Conservation (phyloP, 2,329 filamentous ascomycete species). For the Colletotrichum sp. region DNA sequence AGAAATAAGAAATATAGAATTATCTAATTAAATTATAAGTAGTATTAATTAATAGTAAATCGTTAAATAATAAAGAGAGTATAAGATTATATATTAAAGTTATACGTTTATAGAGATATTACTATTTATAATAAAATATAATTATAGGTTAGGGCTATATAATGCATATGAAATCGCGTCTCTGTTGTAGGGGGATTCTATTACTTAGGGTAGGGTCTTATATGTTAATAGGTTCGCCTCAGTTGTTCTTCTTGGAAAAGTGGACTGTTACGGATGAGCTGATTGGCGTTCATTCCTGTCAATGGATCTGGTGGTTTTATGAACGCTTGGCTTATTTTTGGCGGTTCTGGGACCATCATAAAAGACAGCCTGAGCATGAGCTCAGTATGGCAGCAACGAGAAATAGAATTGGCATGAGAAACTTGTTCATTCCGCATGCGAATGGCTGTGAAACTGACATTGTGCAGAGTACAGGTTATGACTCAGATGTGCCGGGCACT, state of each 20-base stretch:
- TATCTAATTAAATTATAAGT: too few relatives aligned
- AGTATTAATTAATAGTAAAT: too few relatives aligned
- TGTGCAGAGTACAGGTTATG: accelerated
- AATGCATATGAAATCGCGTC: too few relatives aligned
- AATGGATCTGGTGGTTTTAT: background rate
- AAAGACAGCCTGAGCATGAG: background rate
- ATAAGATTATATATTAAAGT: too few relatives aligned
- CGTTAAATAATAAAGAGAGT: too few relatives aligned
- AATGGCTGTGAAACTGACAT: background rate
- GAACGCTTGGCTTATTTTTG: background rate
- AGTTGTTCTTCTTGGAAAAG: too few relatives aligned
- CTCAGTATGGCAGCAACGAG: accelerated
- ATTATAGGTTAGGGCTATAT: too few relatives aligned
- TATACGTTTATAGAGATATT: too few relatives aligned
- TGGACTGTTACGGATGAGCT: accelerated
- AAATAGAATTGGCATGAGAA: background rate
- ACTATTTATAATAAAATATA: too few relatives aligned
- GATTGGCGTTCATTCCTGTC: background rate
- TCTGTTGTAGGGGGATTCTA: too few relatives aligned
- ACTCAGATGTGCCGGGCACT: accelerated
- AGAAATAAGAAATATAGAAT: too few relatives aligned
- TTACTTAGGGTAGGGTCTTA: too few relatives aligned
- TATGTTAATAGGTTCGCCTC: accelerated
- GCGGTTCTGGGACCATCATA: background rate
- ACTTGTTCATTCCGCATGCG: background rate